phyloP scores from a whole-genome alignment of 495 filamentous ascomycete genomes.

The Penicillium salamii region DNA sequence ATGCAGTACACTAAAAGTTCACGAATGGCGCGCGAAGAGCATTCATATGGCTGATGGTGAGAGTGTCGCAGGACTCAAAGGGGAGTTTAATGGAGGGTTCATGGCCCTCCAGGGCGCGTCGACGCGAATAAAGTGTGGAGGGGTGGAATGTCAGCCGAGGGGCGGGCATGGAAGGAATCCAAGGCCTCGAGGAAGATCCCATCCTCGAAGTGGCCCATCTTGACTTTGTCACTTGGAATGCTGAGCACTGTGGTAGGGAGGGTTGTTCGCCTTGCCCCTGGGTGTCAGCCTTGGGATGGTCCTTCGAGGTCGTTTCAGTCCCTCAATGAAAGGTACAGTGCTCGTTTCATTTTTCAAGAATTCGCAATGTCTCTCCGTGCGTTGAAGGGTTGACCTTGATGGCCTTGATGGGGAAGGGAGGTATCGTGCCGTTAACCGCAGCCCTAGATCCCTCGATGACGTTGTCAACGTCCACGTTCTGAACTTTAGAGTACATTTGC shows the following conservation, averaged over 20 bases:
- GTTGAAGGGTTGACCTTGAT: slow-evolving; percentile 1
- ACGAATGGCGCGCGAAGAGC: slow-evolving; percentile 5
- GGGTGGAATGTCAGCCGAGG: slow-evolving; percentile 32
- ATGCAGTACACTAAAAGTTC: slow-evolving; percentile 4
- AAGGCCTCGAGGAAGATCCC: slow-evolving; percentile 11
- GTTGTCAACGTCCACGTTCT: slow-evolving; percentile 2
- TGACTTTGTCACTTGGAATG: slow-evolving; percentile 21
- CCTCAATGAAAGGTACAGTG: slow-evolving; percentile 13
- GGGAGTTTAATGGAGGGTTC: slow-evolving; percentile 15
- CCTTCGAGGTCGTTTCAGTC: slow-evolving; percentile 18
- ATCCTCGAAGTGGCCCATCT: not conserved
- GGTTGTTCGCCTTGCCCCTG: slow-evolving; percentile 15
- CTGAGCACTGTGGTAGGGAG: slow-evolving; percentile 9
- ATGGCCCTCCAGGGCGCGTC: slow-evolving; percentile 23
- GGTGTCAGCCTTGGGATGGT: slow-evolving; percentile 1
- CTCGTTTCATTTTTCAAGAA: not conserved
- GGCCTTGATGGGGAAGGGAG: not conserved
- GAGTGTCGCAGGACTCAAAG: slow-evolving; percentile 15
- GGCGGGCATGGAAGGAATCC: slow-evolving; percentile 28
- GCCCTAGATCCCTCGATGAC: slow-evolving; percentile 26
- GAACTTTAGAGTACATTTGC: not conserved
- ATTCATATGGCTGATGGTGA: slow-evolving; percentile 1
- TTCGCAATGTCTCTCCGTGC: slow-evolving; percentile 1
- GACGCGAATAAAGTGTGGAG: slow-evolving; percentile 30
- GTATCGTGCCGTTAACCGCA: not conserved